Evolutionary conservation across 495 filamentous ascomycete genomes (phyloP), one percentile per base, ranked within the genome.

Genomic region (Cercophora scortea): DNA sequence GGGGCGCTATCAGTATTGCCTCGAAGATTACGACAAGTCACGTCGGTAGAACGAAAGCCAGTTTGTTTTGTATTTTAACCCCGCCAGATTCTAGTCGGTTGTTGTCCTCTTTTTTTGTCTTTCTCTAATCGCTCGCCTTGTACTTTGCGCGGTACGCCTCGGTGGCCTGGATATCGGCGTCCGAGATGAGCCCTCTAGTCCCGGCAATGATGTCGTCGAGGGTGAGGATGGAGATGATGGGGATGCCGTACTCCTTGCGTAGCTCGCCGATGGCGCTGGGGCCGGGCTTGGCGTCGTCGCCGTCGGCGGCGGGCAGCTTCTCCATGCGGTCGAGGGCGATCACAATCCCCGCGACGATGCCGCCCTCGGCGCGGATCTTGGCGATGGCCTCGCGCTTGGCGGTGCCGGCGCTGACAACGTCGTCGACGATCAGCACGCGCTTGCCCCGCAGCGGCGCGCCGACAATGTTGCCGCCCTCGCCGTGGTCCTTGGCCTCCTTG

Each of bases 361-460:
- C 93, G 7, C 93, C 93, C 59, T 93, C 82, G 59, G 77, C 77
- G 49, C 80, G 69, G 55, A 96, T 91, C 60, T 94, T 89, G 35
- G 77, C 80, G 47, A 97, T 87, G 10, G 92, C 87, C 70, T 96
- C 90, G 44, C 92, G 80, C 68, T 96, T 87, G 32, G 92, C 93
- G 6, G 90, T 96, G 19, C 93, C 93, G 4, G 89, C 92, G 0
- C 89, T 96, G 59, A 96, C 90, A 12, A 98, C 93, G 71, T 96
- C 93, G 72, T 97, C 93, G 25, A 98, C 82, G 51, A 98, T 85
- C 1, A 97, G 74, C 7, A 96, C 84, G 9, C 78, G 76, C 79
- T 93, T 94, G 43, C 86, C 88, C 67, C 84, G 82, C 63, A 98
- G 68, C 5, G 83, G 75, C 17, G 88, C 88, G 7, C 93, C 93